Evolutionary conservation across 495 filamentous ascomycete species (phyloP), one percentile per base, ranked within the genome.

Genomic region (Evansstolkia leycettana): DNA sequence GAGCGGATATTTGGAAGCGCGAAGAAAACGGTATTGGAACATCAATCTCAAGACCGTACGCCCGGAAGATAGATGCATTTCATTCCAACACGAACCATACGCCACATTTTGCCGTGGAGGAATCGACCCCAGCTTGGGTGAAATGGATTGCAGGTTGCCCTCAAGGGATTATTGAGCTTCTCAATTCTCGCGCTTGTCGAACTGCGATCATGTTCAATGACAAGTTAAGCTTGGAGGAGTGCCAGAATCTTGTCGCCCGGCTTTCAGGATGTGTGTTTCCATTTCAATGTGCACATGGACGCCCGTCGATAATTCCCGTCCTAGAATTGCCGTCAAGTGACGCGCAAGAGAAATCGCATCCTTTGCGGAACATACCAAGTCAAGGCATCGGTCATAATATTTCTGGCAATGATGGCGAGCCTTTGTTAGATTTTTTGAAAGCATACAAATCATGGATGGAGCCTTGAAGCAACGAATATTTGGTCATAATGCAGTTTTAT

Each of bases 121-220:
- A 17, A 8, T 7, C 20, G 16, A 2, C 19, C 20, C 2, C 20
- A 13, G 29, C 41, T 12, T 88, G 79, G 80, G 53, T 81, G 19
- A 48, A 57, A 14, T 61, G 62, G 10, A 73, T 84, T 29, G 65
- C 73, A 19, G 65, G 64, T 25, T 89, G 84, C 44, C 87, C 87
- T 0, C 62, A 72, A 34, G 78, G 80, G 0, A 76, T 96, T n/a
- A 34, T 92, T 26, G 87, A 95, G 34, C 62, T 95, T 58, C 63
- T 96, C 16, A 89, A 94, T 45, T 93, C 85, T 4, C 74, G 87
- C 26, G 82, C 90, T 7, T 98, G 90, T 55, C 67, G 90, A 24
- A 87, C 74, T 27, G 85, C 90, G 5, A 82, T 96, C 55, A 98
- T 98, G 90, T 98, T 98, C 61, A 95, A 95, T 45, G 90, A 98